Evolutionary conservation across 2,329 filamentous ascomycete genomes (phyloP), one percentile per base, ranked within the genome.

Genomic region (Neurospora sp.): DNA sequence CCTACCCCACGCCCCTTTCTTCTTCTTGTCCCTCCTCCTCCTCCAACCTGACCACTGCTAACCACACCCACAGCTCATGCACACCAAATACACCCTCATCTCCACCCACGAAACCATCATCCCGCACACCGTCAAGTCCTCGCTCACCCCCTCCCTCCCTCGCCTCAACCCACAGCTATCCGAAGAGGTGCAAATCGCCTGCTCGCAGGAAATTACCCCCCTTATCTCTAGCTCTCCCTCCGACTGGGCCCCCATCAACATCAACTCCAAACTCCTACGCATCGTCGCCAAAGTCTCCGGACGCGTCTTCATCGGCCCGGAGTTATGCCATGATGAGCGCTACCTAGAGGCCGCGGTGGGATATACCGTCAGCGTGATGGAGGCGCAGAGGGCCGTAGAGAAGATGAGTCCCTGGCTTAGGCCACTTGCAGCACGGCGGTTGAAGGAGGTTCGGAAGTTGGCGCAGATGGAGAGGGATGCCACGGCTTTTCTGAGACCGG

Each of bases 261-360:
- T 83, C 39, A 78, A 82, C 76, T 71, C 77, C 10, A 78, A 77
- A 9, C 74, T 86, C 5, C 77, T 84, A 2, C 81, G 81, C 19
- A 80, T 85, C 46, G 80, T 86, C 1, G 82, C 81, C 67, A 81
- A 81, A 71, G 79, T 82, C 0, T 84, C 82, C 0, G 84, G 84
- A 3, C 78, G 81, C 11, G 76, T 85, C 38, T 85, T 85, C 68
- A 78, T 85, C 38, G 84, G 84, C 5, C 75, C 81, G 1, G 82
- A 84, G 68, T 78, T 84, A 1, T 83, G 82, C 72, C 82, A 80
- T 39, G 74, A 79, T 3, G 81, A 83, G 46, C 77, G 79, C 36
- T 85, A 84, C 73, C 74, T 85, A 2, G 79, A 84, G 46, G 78
- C 81, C 5, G 79, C 81, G n/a, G 83, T 84, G 70, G 82, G 82